These are phyloP conservation scores for Flaveria linearis DNA, from an alignment of 129 eudicot species.

Conservation along the genomic window DNA sequence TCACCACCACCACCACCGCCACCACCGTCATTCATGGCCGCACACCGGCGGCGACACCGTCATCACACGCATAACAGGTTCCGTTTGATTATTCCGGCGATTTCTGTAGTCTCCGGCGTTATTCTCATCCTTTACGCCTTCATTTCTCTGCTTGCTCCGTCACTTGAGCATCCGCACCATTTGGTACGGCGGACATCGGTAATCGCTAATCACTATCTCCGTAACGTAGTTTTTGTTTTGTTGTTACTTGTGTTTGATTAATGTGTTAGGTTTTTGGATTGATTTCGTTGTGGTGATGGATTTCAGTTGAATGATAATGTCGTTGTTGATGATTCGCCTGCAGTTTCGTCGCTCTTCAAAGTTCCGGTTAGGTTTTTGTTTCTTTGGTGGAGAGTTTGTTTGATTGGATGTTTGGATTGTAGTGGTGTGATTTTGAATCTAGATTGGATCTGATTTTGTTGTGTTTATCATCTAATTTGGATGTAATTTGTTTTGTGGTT, in stretches of 20 bases:
- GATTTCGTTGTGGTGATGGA: neutral
- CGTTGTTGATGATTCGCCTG: slow-evolving; percentile 29
- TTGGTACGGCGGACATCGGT: slow-evolving; percentile 35
- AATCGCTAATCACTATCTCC: slow-evolving; percentile 18
- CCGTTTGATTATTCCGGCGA: slow-evolving; percentile 46
- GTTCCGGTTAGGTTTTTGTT: slow-evolving; percentile 67
- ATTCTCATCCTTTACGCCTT: slow-evolving; percentile 55
- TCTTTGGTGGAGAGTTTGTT: neutral
- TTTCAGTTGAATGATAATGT: slow-evolving; percentile 28
- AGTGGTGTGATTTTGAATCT: neutral
- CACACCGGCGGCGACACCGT: slow-evolving; percentile 60
- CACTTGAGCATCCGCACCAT: slow-evolving; percentile 52
- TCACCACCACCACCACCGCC: too few relatives aligned
- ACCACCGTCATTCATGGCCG: slow-evolving; percentile 37
- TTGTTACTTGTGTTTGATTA: slow-evolving; percentile 12
- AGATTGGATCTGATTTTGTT: slow-evolving; percentile 51
- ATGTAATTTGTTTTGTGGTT: slow-evolving; percentile 37
- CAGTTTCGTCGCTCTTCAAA: slow-evolving; percentile 33
- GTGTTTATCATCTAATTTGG: slow-evolving; percentile 3
- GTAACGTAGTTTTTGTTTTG: neutral
- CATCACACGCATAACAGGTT: slow-evolving; percentile 35
- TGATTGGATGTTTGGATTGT: neutral
- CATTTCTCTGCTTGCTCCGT: slow-evolving; percentile 70
- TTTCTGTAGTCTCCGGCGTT: slow-evolving; percentile 47
- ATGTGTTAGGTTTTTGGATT: slow-evolving; percentile 14